phyloP scores from a whole-genome alignment of 23 red algal genomes.

The Gracilaria gracilis region DNA sequence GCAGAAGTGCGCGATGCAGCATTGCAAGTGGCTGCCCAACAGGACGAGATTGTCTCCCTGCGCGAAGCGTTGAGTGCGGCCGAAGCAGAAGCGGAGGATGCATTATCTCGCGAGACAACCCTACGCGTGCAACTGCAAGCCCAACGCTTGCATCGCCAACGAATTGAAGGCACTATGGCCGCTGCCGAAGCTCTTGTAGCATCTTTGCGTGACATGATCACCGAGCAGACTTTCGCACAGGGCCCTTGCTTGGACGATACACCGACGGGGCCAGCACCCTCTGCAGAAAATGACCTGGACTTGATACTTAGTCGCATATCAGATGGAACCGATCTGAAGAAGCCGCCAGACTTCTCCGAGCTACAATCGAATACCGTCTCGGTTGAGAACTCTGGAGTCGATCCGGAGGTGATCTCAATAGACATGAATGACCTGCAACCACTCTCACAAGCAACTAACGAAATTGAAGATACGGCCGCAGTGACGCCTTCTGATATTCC shows the following conservation, averaged over 20 bases:
- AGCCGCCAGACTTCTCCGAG: not conserved
- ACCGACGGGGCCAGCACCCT: not conserved
- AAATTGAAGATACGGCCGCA: slow-evolving; percentile 1
- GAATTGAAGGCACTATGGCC: slow-evolving; percentile 48
- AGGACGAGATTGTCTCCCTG: slow-evolving; percentile 46
- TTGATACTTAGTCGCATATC: slow-evolving; percentile 32
- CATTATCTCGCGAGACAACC: slow-evolving; percentile 20
- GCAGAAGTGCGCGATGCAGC: slow-evolving; percentile 53
- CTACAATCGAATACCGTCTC: not conserved
- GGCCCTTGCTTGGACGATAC: not conserved
- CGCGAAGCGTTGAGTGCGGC: slow-evolving; percentile 32
- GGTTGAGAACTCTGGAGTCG: not conserved
- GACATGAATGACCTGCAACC: not conserved
- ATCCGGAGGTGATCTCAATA: not conserved
- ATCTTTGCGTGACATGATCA: slow-evolving; percentile 62
- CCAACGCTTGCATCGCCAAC: slow-evolving; percentile 41
- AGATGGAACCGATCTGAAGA: slow-evolving; percentile 3
- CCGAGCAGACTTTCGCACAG: not conserved
- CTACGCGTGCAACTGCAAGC: slow-evolving; percentile 43
- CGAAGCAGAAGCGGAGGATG: slow-evolving; percentile 45
- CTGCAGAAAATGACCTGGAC: slow-evolving; percentile 26
- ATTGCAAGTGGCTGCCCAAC: slow-evolving; percentile 52
- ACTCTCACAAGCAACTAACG: not conserved
- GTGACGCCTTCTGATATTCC: not conserved
- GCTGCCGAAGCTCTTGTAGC: slow-evolving; percentile 65